phyloP scores from a whole-genome alignment of 768 basidiomycete genomes.

The Tylopilus sp. region DNA sequence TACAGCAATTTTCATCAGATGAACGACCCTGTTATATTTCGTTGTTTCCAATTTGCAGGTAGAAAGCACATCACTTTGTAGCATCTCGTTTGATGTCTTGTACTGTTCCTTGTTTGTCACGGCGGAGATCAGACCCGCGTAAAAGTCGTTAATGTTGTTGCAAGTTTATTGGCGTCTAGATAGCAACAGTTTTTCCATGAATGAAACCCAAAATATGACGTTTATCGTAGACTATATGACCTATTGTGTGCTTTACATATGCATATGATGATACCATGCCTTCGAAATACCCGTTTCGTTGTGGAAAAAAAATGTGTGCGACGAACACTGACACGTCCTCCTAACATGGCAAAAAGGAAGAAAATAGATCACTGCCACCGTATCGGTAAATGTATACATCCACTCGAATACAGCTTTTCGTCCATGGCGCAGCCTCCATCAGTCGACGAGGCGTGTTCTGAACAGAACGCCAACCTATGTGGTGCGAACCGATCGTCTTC shows the following conservation, averaged over 20 bases:
- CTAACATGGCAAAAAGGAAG: background rate
- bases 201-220: constrained; percentile 13
- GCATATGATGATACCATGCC: constrained; percentile 21
- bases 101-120: constrained; percentile 9
- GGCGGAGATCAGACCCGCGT: background rate
- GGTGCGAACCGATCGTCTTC: constrained; percentile 16
- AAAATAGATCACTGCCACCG: constrained; percentile 21
- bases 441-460: constrained; percentile 7
- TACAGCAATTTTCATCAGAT: constrained; percentile 15
- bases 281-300: constrained; percentile 16
- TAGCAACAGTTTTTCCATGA: background rate
- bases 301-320: constrained; percentile 1
- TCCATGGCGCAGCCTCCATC: constrained; percentile 17
- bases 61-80: background rate
- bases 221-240: constrained; percentile 18
- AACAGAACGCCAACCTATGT: constrained; percentile 13
- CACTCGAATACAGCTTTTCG: constrained; percentile 19
- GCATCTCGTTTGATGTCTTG: constrained; percentile 6
- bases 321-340: background rate
- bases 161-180: background rate
- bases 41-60: background rate
- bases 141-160: background rate
- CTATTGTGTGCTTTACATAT: constrained; percentile 25
- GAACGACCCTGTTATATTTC: constrained; percentile 13
- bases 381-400: constrained; percentile 15